Percentiles rank a stretch among this genome's conserved stretches.
Evolutionary conservation across 2,329 filamentous ascomycete species (phyloP).

Genomic region (Cladophialophora chaetospira): DNA sequence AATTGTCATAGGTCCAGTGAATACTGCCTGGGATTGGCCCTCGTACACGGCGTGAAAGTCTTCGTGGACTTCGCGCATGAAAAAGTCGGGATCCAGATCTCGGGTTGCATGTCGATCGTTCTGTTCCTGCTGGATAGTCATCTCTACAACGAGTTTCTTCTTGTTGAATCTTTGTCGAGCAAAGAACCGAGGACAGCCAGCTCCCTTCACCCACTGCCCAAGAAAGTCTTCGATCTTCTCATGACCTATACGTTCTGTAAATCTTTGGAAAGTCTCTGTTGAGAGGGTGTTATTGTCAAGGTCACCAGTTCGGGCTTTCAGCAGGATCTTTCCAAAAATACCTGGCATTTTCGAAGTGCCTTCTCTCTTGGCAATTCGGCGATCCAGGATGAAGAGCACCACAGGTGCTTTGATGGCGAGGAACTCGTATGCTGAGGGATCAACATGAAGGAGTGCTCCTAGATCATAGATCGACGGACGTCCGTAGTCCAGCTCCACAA

Average conservation of each 20-base stretch:
- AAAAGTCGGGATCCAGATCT: constrained; percentile 70
- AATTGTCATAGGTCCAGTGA: constrained; percentile 96
- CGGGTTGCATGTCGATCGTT: constrained; percentile 57
- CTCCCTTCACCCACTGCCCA: constrained; percentile 85
- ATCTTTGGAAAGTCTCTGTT: constrained; percentile 74
- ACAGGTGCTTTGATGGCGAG: constrained; percentile 87
- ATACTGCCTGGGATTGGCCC: constrained; percentile 72
- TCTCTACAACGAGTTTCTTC: constrained; percentile 91
- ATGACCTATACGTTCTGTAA: constrained; percentile 86
- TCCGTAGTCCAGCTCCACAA: constrained; percentile 78
- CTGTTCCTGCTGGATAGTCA: constrained; percentile 80
- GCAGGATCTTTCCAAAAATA: constrained; percentile 81
- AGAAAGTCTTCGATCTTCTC: constrained; percentile 88
- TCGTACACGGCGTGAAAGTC: constrained; percentile 68
- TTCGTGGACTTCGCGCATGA: constrained; percentile 84
- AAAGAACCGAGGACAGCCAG: constrained; percentile 84
- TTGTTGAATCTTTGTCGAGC: constrained; percentile 94
- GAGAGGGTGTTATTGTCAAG: constrained; percentile 70
- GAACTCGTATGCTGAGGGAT: constrained; percentile 84
- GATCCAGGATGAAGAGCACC: constrained; percentile 91
- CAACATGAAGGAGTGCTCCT: constrained; percentile 74
- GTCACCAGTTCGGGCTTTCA: constrained; percentile 81
- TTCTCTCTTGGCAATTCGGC: constrained; percentile 83
- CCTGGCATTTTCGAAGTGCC: constrained; percentile 80
- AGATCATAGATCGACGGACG: constrained; percentile 81